Evolutionary conservation across 768 basidiomycete genomes (phyloP).

Genomic region (Lactifluus volemus): DNA sequence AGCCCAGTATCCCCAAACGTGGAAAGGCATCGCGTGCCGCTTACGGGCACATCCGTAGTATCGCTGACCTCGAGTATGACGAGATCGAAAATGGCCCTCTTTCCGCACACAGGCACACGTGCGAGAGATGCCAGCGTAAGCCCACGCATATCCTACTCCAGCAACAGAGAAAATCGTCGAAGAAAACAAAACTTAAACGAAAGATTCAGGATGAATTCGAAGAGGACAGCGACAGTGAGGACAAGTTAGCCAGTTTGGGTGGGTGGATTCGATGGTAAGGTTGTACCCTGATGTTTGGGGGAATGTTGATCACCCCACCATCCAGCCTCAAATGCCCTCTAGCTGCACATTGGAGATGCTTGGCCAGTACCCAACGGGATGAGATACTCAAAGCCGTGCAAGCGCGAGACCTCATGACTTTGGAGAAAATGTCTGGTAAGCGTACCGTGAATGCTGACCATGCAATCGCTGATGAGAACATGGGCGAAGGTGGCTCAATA

Average conservation of each 20-base stretch:
- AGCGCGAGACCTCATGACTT: conserved; percentile 38
- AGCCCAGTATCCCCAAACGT: conserved; percentile 26
- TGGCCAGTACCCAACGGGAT: conserved; percentile 54
- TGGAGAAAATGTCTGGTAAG: conserved; percentile 25
- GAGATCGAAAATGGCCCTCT: conserved; percentile 51
- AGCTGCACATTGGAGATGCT: conserved; percentile 67
- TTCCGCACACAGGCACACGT: conserved; percentile 50
- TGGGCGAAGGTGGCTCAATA: background rate
- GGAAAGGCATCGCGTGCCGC: conserved; percentile 36
- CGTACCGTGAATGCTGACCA: background rate
- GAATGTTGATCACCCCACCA: conserved; percentile 11
- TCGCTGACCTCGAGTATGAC: conserved; percentile 34
- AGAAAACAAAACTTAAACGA: conserved; percentile 30
- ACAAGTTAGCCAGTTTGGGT: conserved; percentile 43
- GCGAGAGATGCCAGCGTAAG: conserved; percentile 59
- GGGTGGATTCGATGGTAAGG: conserved; percentile 82
- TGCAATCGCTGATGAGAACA: background rate
- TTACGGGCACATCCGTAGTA: conserved; percentile 39
- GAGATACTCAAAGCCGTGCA: conserved; percentile 63
- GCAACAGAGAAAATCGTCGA: conserved; percentile 28
- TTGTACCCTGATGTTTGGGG: background rate
- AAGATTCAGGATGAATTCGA: conserved; percentile 43
- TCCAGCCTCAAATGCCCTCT: conserved; percentile 69
- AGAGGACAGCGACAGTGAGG: conserved; percentile 49
- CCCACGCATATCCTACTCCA: conserved; percentile 50